These are phyloP conservation scores for Silene noctiflora DNA, from an alignment of 179 eudicot genomes.

Conservation along the genomic window DNA sequence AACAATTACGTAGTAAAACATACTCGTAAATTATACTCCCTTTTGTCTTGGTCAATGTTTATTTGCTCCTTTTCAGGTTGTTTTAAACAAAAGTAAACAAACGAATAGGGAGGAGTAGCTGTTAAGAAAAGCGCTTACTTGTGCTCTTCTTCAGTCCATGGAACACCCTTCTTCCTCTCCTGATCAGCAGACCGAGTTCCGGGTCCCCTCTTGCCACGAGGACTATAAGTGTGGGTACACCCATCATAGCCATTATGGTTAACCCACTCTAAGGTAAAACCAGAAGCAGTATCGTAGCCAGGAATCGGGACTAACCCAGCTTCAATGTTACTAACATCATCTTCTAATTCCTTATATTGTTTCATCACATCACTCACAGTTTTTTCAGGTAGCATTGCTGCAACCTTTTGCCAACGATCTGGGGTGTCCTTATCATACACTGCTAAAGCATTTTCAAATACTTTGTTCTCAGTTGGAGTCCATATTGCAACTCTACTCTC, in stretches of 20 bases:
- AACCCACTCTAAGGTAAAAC: constrained; percentile 85
- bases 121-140: constrained; percentile 45
- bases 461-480: constrained; percentile 84
- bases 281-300: constrained; percentile 43
- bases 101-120: too few species aligned
- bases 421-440: constrained; percentile 71
- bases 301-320: constrained; percentile 78
- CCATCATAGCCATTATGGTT: constrained; percentile 47
- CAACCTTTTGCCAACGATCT: constrained; percentile 86
- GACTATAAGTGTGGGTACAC: constrained; percentile 35
- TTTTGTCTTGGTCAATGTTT: too few species aligned
- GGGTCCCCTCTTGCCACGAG: constrained; percentile 46
- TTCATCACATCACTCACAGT: constrained; percentile 71
- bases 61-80: too few species aligned
- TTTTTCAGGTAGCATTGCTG: constrained; percentile 83
- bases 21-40: too few species aligned
- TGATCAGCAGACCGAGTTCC: constrained; percentile 54
- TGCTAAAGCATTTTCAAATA: constrained; percentile 84
- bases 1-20: too few species aligned
- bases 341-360: constrained; percentile 78
- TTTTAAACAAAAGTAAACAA: too few species aligned
- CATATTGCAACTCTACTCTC: constrained; percentile 59
- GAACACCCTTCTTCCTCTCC: constrained; percentile 97
- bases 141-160: constrained; percentile 99
- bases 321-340: constrained; percentile 84